Evolutionary conservation across 306 rosid species (phyloP).

Genomic region (Lathyrus aphaca): DNA sequence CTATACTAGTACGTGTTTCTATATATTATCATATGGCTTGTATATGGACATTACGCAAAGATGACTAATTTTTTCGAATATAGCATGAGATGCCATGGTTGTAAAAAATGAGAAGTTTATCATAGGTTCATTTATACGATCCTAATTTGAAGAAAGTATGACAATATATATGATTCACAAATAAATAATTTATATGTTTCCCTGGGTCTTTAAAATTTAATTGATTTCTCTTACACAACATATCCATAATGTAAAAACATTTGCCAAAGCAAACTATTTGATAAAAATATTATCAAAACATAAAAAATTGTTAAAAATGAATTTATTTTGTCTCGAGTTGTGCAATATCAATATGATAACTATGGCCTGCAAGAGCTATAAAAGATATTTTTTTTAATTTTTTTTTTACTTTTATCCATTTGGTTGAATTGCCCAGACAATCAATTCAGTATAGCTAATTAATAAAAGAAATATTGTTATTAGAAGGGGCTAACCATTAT

Average conservation of each 20-base stretch:
- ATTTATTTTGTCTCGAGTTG: background rate
- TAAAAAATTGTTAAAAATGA: background rate
- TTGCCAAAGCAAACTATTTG: background rate
- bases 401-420: background rate
- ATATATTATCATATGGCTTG: background rate
- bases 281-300: background rate
- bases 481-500: background rate
- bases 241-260: slow-evolving; percentile 1
- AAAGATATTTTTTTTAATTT: too few relatives aligned
- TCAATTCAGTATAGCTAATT: background rate
- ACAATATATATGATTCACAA: too few relatives aligned
- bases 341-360: background rate
- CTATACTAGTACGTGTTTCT: background rate
- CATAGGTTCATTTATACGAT: background rate
- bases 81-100: background rate
- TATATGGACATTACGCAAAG: background rate
- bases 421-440: background rate
- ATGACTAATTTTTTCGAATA: background rate
- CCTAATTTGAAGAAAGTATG: background rate
- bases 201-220: background rate
- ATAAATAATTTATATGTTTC: background rate
- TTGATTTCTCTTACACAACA: background rate
- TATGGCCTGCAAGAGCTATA: too few relatives aligned
- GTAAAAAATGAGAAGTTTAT: background rate
- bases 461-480: background rate